Evolutionary conservation across 2,329 filamentous ascomycete genomes (phyloP).

Genomic region (Fusarium austroafricanum): DNA sequence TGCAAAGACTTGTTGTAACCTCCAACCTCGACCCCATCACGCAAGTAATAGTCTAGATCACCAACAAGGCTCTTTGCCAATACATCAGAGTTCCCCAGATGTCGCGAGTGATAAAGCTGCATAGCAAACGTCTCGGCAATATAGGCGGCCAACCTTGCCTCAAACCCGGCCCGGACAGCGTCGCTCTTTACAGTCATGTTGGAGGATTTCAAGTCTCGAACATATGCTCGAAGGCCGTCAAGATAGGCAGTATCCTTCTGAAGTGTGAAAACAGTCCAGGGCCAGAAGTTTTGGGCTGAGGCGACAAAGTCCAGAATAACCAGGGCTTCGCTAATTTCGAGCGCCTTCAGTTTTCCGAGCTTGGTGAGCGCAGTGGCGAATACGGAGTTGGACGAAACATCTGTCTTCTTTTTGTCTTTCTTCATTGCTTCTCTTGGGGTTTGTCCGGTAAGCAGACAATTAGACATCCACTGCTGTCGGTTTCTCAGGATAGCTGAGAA

Average conservation of each 20-base stretch:
- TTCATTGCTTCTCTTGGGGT: constrained; percentile 82
- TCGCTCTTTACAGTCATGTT: constrained; percentile 65
- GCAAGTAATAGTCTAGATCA: constrained; percentile 82
- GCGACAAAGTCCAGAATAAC: constrained; percentile 88
- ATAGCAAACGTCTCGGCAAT: constrained; percentile 91
- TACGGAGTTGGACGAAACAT: constrained; percentile 69
- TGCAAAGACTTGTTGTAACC: constrained; percentile 91
- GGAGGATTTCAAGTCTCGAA: constrained; percentile 68
- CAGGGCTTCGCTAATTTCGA: constrained; percentile 74
- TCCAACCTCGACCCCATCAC: constrained; percentile 81
- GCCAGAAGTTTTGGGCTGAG: constrained; percentile 92
- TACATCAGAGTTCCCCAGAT: constrained; percentile 73
- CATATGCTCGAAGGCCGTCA: constrained; percentile 75
- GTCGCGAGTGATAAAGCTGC: constrained; percentile 87
- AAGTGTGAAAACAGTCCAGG: constrained; percentile 88
- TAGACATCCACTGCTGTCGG: constrained; percentile 95
- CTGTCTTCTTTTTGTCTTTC: constrained; percentile 62
- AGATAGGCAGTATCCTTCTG: constrained; percentile 81
- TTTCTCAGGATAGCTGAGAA: constrained; percentile 88
- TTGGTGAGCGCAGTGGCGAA: constrained; percentile 79
- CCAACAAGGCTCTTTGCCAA: constrained; percentile 78
- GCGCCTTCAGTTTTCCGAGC: constrained; percentile 71
- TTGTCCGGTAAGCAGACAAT: constrained; percentile 89
- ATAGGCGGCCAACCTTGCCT: constrained; percentile 80
- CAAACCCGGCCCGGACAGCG: constrained; percentile 67